Evolutionary conservation across 2,329 filamentous ascomycete genomes (phyloP).

Genomic region (Beauveria varroae): DNA sequence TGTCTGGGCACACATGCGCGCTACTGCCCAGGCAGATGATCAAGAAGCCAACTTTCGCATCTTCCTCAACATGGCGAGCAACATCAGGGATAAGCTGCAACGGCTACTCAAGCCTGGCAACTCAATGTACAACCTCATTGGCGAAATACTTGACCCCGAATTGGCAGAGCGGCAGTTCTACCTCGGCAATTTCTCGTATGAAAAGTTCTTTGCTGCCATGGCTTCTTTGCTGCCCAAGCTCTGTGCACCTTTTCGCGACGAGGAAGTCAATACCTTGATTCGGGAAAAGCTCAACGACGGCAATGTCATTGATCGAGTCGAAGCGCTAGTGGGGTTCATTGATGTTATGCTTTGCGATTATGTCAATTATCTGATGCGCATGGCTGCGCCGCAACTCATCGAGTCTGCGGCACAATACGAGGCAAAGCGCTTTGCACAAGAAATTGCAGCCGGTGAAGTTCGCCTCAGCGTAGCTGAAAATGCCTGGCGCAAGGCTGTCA

Average conservation of each 20-base stretch:
- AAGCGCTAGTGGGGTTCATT: constrained; percentile 67
- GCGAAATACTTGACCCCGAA: constrained; percentile 67
- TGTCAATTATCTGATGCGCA: constrained; percentile 70
- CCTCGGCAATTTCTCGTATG: constrained; percentile 70
- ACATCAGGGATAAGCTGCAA: constrained; percentile 64
- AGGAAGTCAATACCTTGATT: constrained; percentile 61
- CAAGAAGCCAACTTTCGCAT: constrained; percentile 58
- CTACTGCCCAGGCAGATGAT: constrained; percentile 58
- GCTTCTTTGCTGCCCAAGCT: constrained; percentile 67
- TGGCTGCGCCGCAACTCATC: constrained; percentile 63
- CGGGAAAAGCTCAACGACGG: constrained; percentile 53
- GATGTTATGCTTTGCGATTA: constrained; percentile 75
- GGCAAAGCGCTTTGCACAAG: constrained; percentile 60
- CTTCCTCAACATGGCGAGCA: constrained; percentile 63
- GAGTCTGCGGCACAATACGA: constrained; percentile 68
- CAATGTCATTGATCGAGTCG: constrained; percentile 66
- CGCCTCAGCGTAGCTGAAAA: constrained; percentile 52
- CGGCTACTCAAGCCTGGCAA: constrained; percentile 63
- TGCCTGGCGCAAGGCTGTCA: constrained; percentile 58
- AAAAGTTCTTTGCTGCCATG: constrained; percentile 73
- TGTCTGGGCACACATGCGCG: constrained; percentile 50
- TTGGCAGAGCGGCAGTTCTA: constrained; percentile 62
- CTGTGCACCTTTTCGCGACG: constrained; percentile 74
- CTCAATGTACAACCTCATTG: constrained; percentile 66
- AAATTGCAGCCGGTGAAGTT: constrained; percentile 48